Base-by-base conservation (phyloP, 164 flowering plant genomes). In the Annona cherimola region DNA sequence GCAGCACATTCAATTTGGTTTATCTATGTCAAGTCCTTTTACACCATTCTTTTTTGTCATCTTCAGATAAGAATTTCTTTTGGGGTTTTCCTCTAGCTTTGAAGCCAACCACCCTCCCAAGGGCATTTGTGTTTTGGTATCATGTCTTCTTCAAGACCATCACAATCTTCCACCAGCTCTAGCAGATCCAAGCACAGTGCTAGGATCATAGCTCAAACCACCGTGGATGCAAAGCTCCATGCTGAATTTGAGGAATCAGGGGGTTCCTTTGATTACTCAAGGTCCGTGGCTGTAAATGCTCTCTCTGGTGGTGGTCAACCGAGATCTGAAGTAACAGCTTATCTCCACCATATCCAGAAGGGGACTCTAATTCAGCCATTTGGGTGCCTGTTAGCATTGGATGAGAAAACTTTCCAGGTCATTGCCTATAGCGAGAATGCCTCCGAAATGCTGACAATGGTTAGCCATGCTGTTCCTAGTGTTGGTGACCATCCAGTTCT, bases 341-440 rank as follows among this genome's bases (percentile, higher is more conserved):
- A 92, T 76, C 95, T 92, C 61, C 93, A 90, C 67, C 89, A 90
- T 71, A 92, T 92, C 62, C 97, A 92, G 82, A 92, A 86, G 66
- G 90, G 92, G 40, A 92, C 88, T 76, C 70, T 79, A 39, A 87
- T 92, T 63, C 97, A 92, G 74, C 88, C 93, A 45, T 90, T 90
- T 78, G 97, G 97, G 16, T 92, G 95, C 73, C 82, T 92, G 83
- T 63, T 92, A 68, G 97, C 94, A 45, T 75, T 92, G 50, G 97
- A 92, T 76, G 97, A 92, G 71, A 88, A 90, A 74, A 87, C 90
- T 19, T 84, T 84, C 71, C 84, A 79, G 78, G 90, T 92, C 74
- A 84, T 89, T 70, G 97, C 97, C 57, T 92, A 85, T 75, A 92
- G 97, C 64, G 93, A 92, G 72, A 92, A 90, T 82, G 95, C 95